A percentile compares a stretch with the other conserved stretches of the same genome.
These are phyloP conservation scores for Suillus subluteus DNA, from an alignment of 768 basidiomycete species.

Conservation along the genomic window DNA sequence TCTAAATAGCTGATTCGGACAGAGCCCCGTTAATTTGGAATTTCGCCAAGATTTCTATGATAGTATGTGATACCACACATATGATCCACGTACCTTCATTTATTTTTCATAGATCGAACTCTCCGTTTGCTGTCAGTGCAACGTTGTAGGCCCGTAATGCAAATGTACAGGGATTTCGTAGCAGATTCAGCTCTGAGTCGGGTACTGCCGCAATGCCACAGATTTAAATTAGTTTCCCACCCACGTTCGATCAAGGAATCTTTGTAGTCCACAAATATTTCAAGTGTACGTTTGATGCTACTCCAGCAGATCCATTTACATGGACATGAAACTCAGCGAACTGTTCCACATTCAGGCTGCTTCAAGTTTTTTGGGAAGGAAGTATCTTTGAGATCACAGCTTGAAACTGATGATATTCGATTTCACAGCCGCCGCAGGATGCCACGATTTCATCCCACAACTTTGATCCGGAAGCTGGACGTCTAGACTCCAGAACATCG, in stretches of 20 bases:
- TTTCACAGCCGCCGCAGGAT: not conserved
- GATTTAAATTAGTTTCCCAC: not conserved
- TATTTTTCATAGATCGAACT: conserved; percentile 2
- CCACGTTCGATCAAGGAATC: not conserved
- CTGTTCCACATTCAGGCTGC: not conserved
- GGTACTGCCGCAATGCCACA: no score
- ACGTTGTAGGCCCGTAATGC: not conserved
- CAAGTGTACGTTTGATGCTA: not conserved
- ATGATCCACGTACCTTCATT: conserved; percentile 1
- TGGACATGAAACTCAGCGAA: not conserved
- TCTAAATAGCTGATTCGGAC: not conserved
- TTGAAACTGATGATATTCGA: not conserved
- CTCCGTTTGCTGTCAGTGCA: not conserved
- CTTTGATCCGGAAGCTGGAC: conserved; percentile 9
- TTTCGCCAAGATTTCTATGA: not conserved
- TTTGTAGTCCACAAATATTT: not conserved
- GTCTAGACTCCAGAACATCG: conserved; percentile 2
- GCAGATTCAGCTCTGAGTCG: not conserved
- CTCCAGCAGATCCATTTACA: not conserved
- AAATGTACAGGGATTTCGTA: not conserved
- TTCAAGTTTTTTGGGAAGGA: not conserved
- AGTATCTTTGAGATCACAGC: not conserved
- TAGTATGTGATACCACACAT: not conserved
- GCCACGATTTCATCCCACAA: not conserved
- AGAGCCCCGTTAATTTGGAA: conserved; percentile 4